Conservation (phyloP, 306 rosid genomes). For the Quercus bicolor region DNA sequence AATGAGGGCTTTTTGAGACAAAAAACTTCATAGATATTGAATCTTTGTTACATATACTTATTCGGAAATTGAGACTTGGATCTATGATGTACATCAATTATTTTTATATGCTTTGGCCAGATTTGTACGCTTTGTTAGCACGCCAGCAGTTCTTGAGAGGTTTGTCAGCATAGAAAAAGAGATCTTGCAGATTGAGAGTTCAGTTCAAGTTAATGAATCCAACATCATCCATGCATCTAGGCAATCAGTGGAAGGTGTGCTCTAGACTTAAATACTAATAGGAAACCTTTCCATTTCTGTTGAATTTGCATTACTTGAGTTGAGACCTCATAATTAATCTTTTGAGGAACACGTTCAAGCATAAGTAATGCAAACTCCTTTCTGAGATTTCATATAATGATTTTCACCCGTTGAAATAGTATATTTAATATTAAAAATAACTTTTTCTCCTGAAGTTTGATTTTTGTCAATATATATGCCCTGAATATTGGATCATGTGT, state of each 20-base stretch:
- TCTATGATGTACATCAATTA: no score
- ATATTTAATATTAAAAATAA: not conserved
- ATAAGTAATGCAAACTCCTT: not conserved
- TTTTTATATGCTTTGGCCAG: constrained; percentile 18
- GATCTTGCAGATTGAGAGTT: constrained; percentile 56
- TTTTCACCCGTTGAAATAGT: not conserved
- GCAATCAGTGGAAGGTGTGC: constrained; percentile 32
- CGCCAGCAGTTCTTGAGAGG: constrained; percentile 69
- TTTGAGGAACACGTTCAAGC: not conserved
- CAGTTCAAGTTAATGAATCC: constrained; percentile 42
- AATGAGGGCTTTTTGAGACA: no score
- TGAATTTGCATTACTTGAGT: not conserved
- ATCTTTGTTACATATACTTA: no score
- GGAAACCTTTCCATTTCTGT: not conserved
- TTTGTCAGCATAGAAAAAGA: constrained; percentile 59
- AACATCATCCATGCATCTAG: constrained; percentile 17
- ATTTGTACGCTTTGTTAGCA: constrained; percentile 72
- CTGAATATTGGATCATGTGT: not conserved
- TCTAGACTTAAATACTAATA: not conserved
- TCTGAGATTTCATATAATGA: not conserved
- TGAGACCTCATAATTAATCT: not conserved
- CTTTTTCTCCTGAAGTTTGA: not conserved
- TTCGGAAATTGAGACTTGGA: no score
- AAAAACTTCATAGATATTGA: no score
- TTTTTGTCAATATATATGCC: not conserved